Base-by-base conservation (phyloP, 192 early-diverging fungal species). In the Borealophlyctis nickersoniae region DNA sequence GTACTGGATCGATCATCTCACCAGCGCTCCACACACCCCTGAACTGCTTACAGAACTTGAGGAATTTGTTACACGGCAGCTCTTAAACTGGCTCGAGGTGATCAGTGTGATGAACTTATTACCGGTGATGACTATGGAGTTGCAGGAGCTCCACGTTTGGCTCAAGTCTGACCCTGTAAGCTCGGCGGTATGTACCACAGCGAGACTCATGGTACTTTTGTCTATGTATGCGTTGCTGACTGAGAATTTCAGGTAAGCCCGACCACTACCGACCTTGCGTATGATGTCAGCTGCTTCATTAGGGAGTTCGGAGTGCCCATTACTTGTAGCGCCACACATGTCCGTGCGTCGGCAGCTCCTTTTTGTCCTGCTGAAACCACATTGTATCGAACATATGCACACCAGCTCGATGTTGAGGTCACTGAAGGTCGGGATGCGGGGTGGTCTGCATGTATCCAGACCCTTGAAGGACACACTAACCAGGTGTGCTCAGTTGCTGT, bases 401-500 rank as follows among this genome's bases (percentile, higher is more conserved):
- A 45, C 19, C 9, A 45, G 19, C 39, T 45, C 39, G 19, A 45
- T 19, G 39, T 45, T 7, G 9, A 45, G 19, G 39, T 45, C 39
- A 45, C 19, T 13, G 9, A 19, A 19, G 39, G 39, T 45, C 9
- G 9, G 39, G 39, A 45, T 13, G 9, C 39, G 39, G 19, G 9
- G 7, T 45, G 39, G 39, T 45, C 39, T 13, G 39, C 39, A 45
- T 45, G 39, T 45, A 45, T 70, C 13, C 19, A 36, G 19, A 81
- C 72, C 13, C 32, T 73, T 11, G 58, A 68, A 28, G 94, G 93
- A 0, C 94, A 96, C 56, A 79, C 86, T 0, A 90, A 94, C 69
- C 84, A 91, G 81, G 91, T 96, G 26, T 81, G 93, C 39, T 45
- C 39, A 19, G 39, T 45, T 58, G 92, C 94, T 2, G 67, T 96